phyloP scores from a whole-genome alignment of 306 rosid species.

The Ormosia semicastrata region DNA sequence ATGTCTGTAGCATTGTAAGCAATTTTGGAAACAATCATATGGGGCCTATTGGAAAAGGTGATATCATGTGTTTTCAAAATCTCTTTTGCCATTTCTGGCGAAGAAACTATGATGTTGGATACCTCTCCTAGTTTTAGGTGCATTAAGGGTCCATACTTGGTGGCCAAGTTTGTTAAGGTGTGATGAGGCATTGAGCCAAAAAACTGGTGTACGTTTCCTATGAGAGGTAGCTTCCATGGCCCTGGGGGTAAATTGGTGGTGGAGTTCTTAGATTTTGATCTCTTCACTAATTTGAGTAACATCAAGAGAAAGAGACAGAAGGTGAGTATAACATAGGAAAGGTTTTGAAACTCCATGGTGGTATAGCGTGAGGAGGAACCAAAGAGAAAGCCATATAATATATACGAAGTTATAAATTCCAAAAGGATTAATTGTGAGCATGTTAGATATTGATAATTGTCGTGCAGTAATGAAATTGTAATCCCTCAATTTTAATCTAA shows the following conservation, averaged over 20 bases:
- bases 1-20: neutral
- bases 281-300: neutral
- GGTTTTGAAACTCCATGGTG: neutral
- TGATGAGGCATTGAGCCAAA: slow-evolving; percentile 10
- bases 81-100: slow-evolving; percentile 34
- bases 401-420: neutral
- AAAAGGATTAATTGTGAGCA: neutral
- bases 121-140: slow-evolving; percentile 31
- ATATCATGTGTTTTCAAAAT: slow-evolving; percentile 32
- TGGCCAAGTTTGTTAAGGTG: slow-evolving; percentile 8
- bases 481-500: neutral
- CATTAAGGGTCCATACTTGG: slow-evolving; percentile 31
- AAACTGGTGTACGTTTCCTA: slow-evolving; percentile 32
- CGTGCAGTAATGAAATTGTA: neutral
- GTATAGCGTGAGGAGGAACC: neutral
- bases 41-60: slow-evolving; percentile 25
- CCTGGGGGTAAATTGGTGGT: slow-evolving; percentile 28
- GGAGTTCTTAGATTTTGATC: neutral
- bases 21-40: neutral
- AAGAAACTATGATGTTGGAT: neutral
- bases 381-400: neutral
- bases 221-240: slow-evolving; percentile 27
- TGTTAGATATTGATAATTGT: neutral
- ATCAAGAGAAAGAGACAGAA: neutral
- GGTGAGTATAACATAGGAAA: neutral